A percentile compares a stretch with the other conserved stretches of the same genome.
phyloP scores from a whole-genome alignment of 129 eudicot genomes.

The Dittrichia graveolens region DNA sequence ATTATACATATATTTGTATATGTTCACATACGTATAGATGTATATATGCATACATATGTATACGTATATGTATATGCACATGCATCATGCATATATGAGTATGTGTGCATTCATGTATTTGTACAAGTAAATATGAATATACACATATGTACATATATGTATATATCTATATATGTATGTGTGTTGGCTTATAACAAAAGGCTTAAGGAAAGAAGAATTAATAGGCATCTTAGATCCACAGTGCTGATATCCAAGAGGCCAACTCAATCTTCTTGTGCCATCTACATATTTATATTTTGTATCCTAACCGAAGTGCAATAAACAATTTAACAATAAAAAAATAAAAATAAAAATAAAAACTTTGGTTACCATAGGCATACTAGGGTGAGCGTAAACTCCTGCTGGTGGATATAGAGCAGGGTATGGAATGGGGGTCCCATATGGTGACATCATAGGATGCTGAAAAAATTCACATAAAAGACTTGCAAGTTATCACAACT shows the following conservation, averaged over 20 bases:
- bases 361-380: slow-evolving; percentile 61
- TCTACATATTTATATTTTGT: background rate
- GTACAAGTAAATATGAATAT: background rate
- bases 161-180: background rate
- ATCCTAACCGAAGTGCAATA: slow-evolving; percentile 1
- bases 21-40: background rate
- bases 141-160: background rate
- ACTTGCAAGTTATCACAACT: slow-evolving; percentile 12
- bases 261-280: slow-evolving; percentile 8
- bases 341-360: background rate
- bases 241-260: slow-evolving; percentile 14
- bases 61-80: background rate
- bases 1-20: background rate
- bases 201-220: background rate
- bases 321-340: slow-evolving; percentile 1
- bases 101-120: background rate
- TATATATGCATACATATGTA: too few species aligned
- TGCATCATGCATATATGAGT: background rate
- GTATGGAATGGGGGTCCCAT: slow-evolving; percentile 92
- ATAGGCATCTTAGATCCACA: slow-evolving; percentile 6
- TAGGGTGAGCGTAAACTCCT: slow-evolving; percentile 90
- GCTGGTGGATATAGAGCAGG: slow-evolving; percentile 91
- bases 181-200: background rate
- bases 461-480: slow-evolving; percentile 37
- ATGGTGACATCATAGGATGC: slow-evolving; percentile 93